Base-by-base conservation (phyloP, 306 rosid genomes). In the Rosa persica region DNA sequence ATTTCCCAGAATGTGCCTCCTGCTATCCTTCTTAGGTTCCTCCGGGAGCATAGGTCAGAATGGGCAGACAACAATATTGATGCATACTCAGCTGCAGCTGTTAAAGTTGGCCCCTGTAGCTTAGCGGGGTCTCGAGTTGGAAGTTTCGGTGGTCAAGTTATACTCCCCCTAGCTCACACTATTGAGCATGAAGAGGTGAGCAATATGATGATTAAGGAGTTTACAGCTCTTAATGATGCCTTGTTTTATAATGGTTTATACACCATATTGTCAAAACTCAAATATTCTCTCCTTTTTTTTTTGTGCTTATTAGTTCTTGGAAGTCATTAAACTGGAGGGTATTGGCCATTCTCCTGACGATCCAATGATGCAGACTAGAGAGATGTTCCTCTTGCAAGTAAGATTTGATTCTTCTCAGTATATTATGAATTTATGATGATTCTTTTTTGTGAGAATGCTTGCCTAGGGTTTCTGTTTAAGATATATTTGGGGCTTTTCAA, bases 21-120 rank as follows among this genome's bases (percentile, higher is more conserved):
- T 77, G 98, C 97, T 27, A 89, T 94, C 83, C 93, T 94, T 44
- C 89, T 94, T 2, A 85, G 98, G 84, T 94, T 94, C 76, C 86
- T 94, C 77, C 90, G 98, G 55, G 98, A 94, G 90, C 98, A 94
- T 75, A 85, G 98, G 71, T 94, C 98, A 47, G 98, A 94, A 85
- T 94, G 98, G 98, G 98, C 98, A 49, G 97, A 94, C 88, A 90
- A 79, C 82, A 94, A 88, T 78, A 90, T 94, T 82, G 98, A 94
- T 87, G 98, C 98, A 68, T 94, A 88, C 87, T 89, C 96, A 17
- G 97, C 97, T 87, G 97, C 97, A 66, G 98, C 98, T 67, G 80
- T 94, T 75, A 94, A 94, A 88, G 93, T 92, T 27, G 98, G 97
- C 34, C 98, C 98, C 12, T 94, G 98, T 78, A 89, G 93, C 82